Base-by-base conservation (phyloP, 495 filamentous ascomycete genomes). In the Podospora pseudocomata region DNA sequence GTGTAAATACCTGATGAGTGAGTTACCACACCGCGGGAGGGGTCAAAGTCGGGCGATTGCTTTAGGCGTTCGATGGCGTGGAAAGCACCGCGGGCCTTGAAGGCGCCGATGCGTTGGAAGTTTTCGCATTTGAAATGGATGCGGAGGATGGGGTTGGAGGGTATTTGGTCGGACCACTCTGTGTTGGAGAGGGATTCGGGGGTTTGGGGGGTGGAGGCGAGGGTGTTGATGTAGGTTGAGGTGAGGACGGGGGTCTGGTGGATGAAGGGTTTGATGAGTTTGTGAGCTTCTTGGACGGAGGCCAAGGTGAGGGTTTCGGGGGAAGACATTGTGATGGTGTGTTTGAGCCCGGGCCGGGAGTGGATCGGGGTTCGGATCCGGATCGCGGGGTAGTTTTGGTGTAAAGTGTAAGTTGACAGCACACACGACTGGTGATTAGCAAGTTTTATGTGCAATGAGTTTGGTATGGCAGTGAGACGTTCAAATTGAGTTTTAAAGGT, bases 101-200 rank as follows among this genome's bases (percentile, higher is more conserved):
- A 99, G 18, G 94, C 94, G 65, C 94, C 95, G 64, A 95, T 89
- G 59, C 87, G 88, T 80, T 97, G 94, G 49, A 89, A 84, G 80
- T 97, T 97, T 82, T 99, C 94, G 80, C 93, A 97, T 81, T 99
- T 99, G 86, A 99, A 97, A 79, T 90, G 94, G 69, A 99, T 84
- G 6, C 86, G 84, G 49, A 97, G 83, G 30, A 80, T 86, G 0
- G 93, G 92, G 11, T 72, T 78, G 13, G 88, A 87, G 1, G 91
- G 86, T 11, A 72, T 69, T 57, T 82, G 83, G 56, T 85, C 86
- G 71, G 86, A 86, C 77, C 83, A 89, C 69, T 77, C 76, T 2
- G 88, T 89, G 20, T 82, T 85, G n/a, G 73, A 68, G 0, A 90
- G 79, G 1, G 83, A 79, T 4, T 83, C 80, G 2, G 80, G 67